A percentile compares a stretch with the other conserved stretches of the same genome.
These are phyloP conservation scores for Solanum sitiens DNA, from an alignment of 257 asterid genomes.

Conservation along the genomic window DNA sequence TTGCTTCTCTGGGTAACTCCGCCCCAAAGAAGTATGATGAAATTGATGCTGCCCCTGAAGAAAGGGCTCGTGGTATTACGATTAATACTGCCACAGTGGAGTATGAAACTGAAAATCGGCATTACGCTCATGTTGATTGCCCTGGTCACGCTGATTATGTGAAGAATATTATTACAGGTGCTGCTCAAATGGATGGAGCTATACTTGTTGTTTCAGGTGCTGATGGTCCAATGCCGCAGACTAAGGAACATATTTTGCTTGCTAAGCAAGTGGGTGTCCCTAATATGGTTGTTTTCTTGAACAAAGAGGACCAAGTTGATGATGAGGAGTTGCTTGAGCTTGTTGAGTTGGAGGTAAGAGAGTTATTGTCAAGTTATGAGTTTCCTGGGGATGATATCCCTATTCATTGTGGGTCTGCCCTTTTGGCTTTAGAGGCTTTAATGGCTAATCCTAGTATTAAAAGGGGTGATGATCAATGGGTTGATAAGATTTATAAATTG, in stretches of 20 bases:
- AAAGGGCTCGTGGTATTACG: conserved; percentile 90
- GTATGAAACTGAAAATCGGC: conserved; percentile 87
- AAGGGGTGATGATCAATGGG: conserved; percentile 84
- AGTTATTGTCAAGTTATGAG: conserved; percentile 67
- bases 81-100: conserved; percentile 93
- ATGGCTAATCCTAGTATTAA: conserved; percentile 62
- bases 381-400: conserved; percentile 95
- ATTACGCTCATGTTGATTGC: conserved; percentile 92
- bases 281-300: conserved; percentile 74
- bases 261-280: conserved; percentile 43
- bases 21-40: conserved; percentile 90
- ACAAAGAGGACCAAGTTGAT: conserved; percentile 89
- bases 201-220: too few relatives aligned
- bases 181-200: too few relatives aligned
- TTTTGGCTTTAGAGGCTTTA: conserved; percentile 76
- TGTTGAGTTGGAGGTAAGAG: conserved; percentile 92
- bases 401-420: conserved; percentile 71
- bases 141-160: conserved; percentile 96
- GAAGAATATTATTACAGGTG: too few relatives aligned
- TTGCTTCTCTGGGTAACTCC: conserved; percentile 68
- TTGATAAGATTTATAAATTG: conserved; percentile 63
- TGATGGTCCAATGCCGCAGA: conserved; percentile 31
- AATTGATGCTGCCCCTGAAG: conserved; percentile 95
- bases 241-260: conserved; percentile 19
- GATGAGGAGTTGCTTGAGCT: conserved; percentile 84